Evolutionary conservation across 2,329 filamentous ascomycete genomes (phyloP), one percentile per base, ranked within the genome.

Genomic region (Daldinia sp.): DNA sequence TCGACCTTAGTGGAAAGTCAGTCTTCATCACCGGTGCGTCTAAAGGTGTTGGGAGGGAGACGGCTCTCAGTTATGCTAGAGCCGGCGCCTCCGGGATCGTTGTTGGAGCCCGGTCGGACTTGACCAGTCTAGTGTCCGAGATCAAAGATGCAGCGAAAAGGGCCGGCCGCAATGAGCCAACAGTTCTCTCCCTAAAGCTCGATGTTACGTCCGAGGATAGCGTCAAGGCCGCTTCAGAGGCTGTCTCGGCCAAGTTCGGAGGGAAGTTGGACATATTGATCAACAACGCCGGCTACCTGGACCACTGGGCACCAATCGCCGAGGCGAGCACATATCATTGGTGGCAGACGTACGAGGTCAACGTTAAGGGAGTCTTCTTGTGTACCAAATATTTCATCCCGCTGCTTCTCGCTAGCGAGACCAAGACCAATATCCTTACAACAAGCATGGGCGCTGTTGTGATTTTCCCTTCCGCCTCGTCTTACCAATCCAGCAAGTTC

Each of bases 21-120:
- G 71, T 75, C 49, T 77, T 87, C 60, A 79, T 86, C 49, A 82
- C 79, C 4, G 84, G 83, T 6, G 82, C 80, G 1, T 82, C 80
- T 3, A 80, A 78, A 43, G 82, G 82, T 21, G 78, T 84, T 52
- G 83, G 84, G 6, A 77, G 74, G 2, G 75, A 78, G 25, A 85
- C 78, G 3, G 83, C 83, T 1, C 67, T 84, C 17, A 77, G 80
- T 29, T 86, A 80, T 69, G 85, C 83, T 29, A 75, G 73, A 62
- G 83, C 83, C 2, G 81, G 81, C 5, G 81, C 79, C 52, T 76
- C 77, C 4, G 75, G 72, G 53, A 83, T 88, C 63, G 80, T 79
- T 37, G 73, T 88, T 11, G 80, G 75, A 10, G 85, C 84, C 2
- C 82, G 85, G 7, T 82, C 81, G 3, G 68, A 75, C n/a, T 75